These are phyloP conservation scores for Trichaptum fuscoviolaceum DNA, from an alignment of 768 basidiomycete species.

Conservation along the genomic window DNA sequence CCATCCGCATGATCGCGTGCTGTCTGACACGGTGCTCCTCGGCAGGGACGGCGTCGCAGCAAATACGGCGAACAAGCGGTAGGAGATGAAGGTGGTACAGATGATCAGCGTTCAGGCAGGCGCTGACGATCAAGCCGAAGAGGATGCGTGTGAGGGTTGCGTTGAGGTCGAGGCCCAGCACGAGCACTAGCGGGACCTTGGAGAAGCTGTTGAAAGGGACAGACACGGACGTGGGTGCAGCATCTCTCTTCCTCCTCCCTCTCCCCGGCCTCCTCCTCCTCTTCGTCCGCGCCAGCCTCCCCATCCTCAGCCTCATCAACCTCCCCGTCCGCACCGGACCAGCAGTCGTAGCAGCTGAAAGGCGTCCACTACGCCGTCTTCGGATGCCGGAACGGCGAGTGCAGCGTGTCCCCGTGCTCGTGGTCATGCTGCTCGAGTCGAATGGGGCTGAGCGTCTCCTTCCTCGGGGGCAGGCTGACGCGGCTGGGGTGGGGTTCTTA, in stretches of 20 bases:
- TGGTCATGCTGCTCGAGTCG: constrained; percentile 31
- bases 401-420: constrained; percentile 40
- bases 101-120: constrained; percentile 35
- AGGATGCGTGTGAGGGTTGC: constrained; percentile 36
- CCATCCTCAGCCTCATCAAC: too few relatives aligned
- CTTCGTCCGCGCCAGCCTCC: too few relatives aligned
- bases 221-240: constrained; percentile 21
- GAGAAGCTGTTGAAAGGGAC: background rate
- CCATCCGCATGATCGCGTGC: constrained; percentile 27
- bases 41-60: constrained; percentile 19
- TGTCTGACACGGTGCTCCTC: constrained; percentile 33
- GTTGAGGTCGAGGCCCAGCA: constrained; percentile 19
- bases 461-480: constrained; percentile 37
- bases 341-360: constrained; percentile 20
- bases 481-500: constrained; percentile 35
- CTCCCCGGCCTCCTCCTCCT: too few relatives aligned
- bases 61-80: constrained; percentile 21
- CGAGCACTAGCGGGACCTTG: background rate
- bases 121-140: constrained; percentile 42
- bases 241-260: too few relatives aligned
- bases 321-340: too few relatives aligned
- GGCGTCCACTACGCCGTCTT: constrained; percentile 41
- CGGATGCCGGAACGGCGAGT: constrained; percentile 46
- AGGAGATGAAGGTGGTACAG: constrained; percentile 29
- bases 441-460: constrained; percentile 33